phyloP scores from a whole-genome alignment of 1,284 basidiomycete genomes.

The Vanrija sp. region DNA sequence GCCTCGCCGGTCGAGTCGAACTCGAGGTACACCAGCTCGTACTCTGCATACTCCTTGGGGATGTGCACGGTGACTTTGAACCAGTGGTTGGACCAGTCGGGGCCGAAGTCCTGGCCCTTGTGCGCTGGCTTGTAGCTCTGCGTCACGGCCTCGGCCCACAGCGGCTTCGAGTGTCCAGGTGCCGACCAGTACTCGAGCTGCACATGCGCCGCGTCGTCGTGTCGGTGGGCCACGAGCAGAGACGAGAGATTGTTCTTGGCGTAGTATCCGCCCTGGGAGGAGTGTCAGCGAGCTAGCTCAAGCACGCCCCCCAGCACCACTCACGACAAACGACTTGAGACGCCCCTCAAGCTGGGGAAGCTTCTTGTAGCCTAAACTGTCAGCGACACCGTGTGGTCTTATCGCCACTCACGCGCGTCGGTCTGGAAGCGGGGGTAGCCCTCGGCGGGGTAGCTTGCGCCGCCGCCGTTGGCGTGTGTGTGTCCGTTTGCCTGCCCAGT shows the following conservation, averaged over 20 bases:
- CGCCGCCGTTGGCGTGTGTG: no score
- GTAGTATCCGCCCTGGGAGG: not conserved
- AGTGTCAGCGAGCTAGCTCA: not conserved
- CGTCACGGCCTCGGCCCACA: slow-evolving; percentile 66
- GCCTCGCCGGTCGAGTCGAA: slow-evolving; percentile 89
- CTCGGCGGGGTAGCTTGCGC: no score
- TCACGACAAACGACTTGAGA: not conserved
- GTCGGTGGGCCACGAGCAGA: slow-evolving; percentile 63
- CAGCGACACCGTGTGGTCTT: no score
- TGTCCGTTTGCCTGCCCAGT: no score
- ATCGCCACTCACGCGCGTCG: no score
- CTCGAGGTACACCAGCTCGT: slow-evolving; percentile 55
- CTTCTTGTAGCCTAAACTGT: not conserved
- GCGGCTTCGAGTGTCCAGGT: slow-evolving; percentile 69
- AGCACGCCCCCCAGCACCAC: not conserved
- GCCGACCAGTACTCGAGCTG: slow-evolving; percentile 81
- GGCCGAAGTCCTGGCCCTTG: slow-evolving; percentile 10
- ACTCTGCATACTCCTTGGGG: not conserved
- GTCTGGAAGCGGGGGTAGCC: no score
- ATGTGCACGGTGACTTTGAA: slow-evolving; percentile 67
- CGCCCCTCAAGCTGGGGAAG: not conserved
- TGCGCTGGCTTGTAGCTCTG: not conserved
- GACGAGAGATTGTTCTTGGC: slow-evolving; percentile 65
- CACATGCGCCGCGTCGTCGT: slow-evolving; percentile 55
- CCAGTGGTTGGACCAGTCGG: slow-evolving; percentile 74